Percentiles rank a stretch among this genome's conserved stretches.
phyloP scores from a whole-genome alignment of 257 asterid species.

The Cinchona pubescens region DNA sequence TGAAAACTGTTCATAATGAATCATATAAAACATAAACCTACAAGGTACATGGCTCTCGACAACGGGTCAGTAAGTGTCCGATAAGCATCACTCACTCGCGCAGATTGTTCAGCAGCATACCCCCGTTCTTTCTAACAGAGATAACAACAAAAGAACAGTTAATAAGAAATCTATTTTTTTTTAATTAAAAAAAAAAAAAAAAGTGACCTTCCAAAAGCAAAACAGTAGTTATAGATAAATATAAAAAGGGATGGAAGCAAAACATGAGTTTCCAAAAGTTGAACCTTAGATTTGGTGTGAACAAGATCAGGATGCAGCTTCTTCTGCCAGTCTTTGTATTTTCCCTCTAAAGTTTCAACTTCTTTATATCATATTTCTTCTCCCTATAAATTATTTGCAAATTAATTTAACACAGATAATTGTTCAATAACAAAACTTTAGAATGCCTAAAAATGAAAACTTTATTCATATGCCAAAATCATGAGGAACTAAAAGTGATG shows the following conservation, averaged over 20 bases:
- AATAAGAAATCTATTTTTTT: no score
- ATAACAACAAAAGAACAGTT: conserved; percentile 11
- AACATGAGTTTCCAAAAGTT: neutral
- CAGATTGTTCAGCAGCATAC: conserved; percentile 94
- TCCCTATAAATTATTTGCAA: conserved; percentile 40
- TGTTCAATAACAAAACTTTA: neutral
- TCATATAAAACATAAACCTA: conserved; percentile 32
- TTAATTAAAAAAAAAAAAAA: no score
- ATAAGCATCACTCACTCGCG: conserved; percentile 81
- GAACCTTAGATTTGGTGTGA: conserved; percentile 83
- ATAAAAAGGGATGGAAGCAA: neutral
- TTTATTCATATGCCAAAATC: neutral
- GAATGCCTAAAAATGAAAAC: neutral
- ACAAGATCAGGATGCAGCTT: conserved; percentile 97
- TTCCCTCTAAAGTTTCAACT: conserved; percentile 61
- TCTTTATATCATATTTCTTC: conserved; percentile 50
- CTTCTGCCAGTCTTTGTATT: conserved; percentile 94
- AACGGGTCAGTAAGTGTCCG: conserved; percentile 75
- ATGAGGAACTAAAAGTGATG: neutral
- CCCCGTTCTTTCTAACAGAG: conserved; percentile 71
- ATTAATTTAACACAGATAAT: neutral
- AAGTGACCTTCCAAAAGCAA: no score
- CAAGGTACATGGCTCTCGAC: conserved; percentile 75
- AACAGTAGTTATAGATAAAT: neutral
- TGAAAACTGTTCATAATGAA: neutral